Base-by-base conservation (phyloP, 805 yeast species). In the Wickerhamomyces chambardii region DNA sequence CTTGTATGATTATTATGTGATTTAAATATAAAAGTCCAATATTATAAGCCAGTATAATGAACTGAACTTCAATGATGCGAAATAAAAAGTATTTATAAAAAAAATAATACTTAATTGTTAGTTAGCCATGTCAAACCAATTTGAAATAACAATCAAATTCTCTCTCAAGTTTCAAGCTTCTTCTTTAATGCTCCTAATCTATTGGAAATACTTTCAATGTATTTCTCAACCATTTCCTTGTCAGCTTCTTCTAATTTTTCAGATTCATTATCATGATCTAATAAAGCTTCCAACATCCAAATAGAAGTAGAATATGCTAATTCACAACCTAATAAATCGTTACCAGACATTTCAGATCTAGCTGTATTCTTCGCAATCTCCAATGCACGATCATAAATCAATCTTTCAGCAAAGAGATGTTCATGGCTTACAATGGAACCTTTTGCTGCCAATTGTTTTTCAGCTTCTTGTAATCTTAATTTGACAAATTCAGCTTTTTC, bases 301-400 rank as follows among this genome's bases (percentile, higher is more conserved):
- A 90, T 74, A 0, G 96, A 79, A 0, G 95, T 85, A 4, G 94
- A 84, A 55, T 90, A 90, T 8, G 90, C 83, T 39, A 84, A 59
- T 57, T 89, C 96, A 58, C 97, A 89, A 6, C 82, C 83, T 15
- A 66, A 63, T 34, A 84, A 55, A 50, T 81, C 87, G 26, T 51
- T 49, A 31, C 84, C 84, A 29, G 70, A 73, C 47, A 87, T 66
- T 59, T 90, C 98, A 53, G 81, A 78, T 37, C 83, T 80, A 0
- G 97, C 97, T 1, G 97, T 95, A 33, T 76, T 77, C 47, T 95
- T 74, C 3, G 95, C 84, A 65, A 89, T 84, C 50, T 90, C 97
- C 50, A 90, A 68, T 2, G 97, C 97, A 33, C 97, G 68, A 48
- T 92, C 96, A 59, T 90, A 92, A 18, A 89, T 75, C 44, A 89